Evolutionary conservation across 2,329 filamentous ascomycete genomes (phyloP).

Genomic region (Ophiostoma sp.): DNA sequence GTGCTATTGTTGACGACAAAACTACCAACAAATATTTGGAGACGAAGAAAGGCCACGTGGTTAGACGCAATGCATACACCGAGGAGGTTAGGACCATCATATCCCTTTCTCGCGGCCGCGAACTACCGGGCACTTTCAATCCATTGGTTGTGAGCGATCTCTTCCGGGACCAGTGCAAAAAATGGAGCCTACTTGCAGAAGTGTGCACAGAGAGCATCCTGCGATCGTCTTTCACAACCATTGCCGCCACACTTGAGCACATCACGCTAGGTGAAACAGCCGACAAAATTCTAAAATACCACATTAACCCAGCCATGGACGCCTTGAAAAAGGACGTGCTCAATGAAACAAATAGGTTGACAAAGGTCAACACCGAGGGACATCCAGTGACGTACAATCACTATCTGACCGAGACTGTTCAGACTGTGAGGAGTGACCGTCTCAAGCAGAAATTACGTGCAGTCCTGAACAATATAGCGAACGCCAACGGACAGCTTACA

Average conservation of each 20-base stretch:
- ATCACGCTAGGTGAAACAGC: constrained; percentile 33
- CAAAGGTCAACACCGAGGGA: constrained; percentile 33
- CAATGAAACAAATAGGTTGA: constrained; percentile 33
- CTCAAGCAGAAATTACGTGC: background rate
- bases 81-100: constrained; percentile 35
- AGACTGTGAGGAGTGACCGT: constrained; percentile 33
- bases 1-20: constrained; percentile 36
- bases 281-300: constrained; percentile 23
- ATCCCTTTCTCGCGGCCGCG: constrained; percentile 36
- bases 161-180: constrained; percentile 38
- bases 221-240: constrained; percentile 27
- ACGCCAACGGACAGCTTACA: background rate
- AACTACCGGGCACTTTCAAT: constrained; percentile 41
- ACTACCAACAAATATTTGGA: no score
- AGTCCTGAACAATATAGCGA: background rate
- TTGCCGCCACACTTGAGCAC: constrained; percentile 31
- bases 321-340: constrained; percentile 29
- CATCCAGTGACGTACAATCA: constrained; percentile 47
- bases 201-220: constrained; percentile 30
- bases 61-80: constrained; percentile 29
- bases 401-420: constrained; percentile 40
- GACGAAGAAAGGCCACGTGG: no score
- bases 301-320: constrained; percentile 33
- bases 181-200: constrained; percentile 34
- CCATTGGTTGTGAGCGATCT: constrained; percentile 39